These are phyloP conservation scores for Austroboletus niveus DNA, from an alignment of 1,284 basidiomycete species.

Conservation along the genomic window DNA sequence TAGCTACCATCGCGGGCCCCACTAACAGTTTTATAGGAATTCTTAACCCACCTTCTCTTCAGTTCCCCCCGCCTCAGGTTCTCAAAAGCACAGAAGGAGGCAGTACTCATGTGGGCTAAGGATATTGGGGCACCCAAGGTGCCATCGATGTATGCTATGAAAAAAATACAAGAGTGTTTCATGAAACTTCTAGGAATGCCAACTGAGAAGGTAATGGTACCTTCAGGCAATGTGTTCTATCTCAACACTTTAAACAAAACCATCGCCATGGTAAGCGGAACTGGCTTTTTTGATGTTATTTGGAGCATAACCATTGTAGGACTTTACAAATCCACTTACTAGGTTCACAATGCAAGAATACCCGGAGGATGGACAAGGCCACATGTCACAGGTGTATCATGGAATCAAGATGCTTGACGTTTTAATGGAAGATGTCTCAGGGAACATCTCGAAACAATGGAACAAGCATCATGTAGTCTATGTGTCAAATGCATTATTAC, in stretches of 20 bases:
- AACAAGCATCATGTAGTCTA: conserved; percentile 34
- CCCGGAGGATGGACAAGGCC: conserved; percentile 20
- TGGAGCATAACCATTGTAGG: conserved; percentile 13
- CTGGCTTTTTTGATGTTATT: neutral
- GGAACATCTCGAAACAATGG: conserved; percentile 30
- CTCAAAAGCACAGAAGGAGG: neutral
- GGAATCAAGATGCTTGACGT: conserved; percentile 25
- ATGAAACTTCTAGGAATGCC: conserved; percentile 11
- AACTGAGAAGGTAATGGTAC: neutral
- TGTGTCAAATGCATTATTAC: conserved; percentile 23
- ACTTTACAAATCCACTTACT: conserved; percentile 29
- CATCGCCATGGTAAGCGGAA: conserved; percentile 8
- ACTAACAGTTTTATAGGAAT: too few relatives aligned
- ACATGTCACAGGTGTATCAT: conserved; percentile 26
- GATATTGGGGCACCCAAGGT: conserved; percentile 25
- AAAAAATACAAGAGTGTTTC: conserved; percentile 31
- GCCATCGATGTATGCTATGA: conserved; percentile 16
- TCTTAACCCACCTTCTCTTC: too few relatives aligned
- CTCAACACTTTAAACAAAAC: conserved; percentile 8
- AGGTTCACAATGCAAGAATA: conserved; percentile 24
- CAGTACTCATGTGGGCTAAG: conserved; percentile 27
- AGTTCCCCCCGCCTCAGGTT: neutral
- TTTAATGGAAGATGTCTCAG: conserved; percentile 24
- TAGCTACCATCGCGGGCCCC: too few relatives aligned
- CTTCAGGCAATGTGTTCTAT: conserved; percentile 7